These are phyloP conservation scores for Venturia asperata DNA, from an alignment of 2,329 filamentous ascomycete genomes.

Conservation along the genomic window DNA sequence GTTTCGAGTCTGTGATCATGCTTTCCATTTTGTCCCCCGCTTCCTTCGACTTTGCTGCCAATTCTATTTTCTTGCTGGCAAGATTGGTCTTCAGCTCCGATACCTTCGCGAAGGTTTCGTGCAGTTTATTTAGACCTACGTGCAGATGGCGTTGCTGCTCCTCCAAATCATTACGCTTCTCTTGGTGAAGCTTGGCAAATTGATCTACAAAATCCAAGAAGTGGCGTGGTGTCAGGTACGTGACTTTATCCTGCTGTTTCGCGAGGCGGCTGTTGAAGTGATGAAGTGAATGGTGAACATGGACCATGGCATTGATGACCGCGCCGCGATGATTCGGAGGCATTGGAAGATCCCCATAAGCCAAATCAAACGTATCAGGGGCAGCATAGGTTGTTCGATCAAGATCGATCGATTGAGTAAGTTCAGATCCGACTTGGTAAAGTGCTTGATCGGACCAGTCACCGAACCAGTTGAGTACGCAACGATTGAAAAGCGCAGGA, in stretches of 20 bases:
- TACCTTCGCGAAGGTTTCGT: constrained; percentile 96
- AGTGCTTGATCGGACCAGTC: constrained; percentile 99
- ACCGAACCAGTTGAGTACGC: constrained; percentile 98
- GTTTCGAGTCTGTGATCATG: constrained; percentile 92
- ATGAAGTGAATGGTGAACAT: constrained; percentile 92
- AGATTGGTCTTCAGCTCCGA: constrained; percentile 83
- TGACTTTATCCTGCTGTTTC: constrained; percentile 86
- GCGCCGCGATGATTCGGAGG: constrained; percentile 87
- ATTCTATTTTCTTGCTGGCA: constrained; percentile 86
- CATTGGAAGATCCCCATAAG: constrained; percentile 75
- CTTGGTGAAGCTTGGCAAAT: constrained; percentile 93
- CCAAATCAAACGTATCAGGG: constrained; percentile 86
- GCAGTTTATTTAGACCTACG: constrained; percentile 92
- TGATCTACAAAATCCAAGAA: constrained; percentile 98
- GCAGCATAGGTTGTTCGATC: constrained; percentile 79
- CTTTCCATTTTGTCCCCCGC: constrained; percentile 95
- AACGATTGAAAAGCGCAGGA: constrained; percentile 97
- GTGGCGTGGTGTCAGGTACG: constrained; percentile 90
- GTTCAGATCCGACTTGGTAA: constrained; percentile 93
- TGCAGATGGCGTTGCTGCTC: constrained; percentile 98
- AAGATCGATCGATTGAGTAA: constrained; percentile 93
- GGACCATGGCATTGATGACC: constrained; percentile 97
- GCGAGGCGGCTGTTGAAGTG: constrained; percentile 80
- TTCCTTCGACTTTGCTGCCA: constrained; percentile 89
- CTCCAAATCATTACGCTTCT: constrained; percentile 96